Conservation (phyloP, 371 early-diverging fungal species). For the Mucor plumbeus region DNA sequence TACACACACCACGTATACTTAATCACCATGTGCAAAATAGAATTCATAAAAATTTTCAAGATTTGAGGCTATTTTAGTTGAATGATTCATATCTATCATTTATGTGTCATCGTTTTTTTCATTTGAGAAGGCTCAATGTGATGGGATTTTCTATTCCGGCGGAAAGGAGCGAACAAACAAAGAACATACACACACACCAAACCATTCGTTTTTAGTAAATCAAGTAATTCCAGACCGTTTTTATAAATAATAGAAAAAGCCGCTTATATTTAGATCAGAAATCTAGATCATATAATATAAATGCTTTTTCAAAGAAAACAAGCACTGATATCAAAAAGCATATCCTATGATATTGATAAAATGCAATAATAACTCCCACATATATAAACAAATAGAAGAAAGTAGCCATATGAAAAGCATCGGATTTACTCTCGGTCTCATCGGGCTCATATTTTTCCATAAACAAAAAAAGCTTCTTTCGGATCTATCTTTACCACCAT, state of each 20-base stretch:
- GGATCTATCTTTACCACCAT: conserved; percentile 22
- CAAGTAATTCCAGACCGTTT: conserved; percentile 7
- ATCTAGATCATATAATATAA: neutral
- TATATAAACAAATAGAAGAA: conserved; percentile 8
- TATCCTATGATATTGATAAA: neutral
- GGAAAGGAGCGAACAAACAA: neutral
- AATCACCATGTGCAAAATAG: neutral
- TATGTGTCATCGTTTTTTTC: conserved; percentile 1
- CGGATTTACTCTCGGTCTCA: conserved; percentile 29
- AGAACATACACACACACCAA: neutral
- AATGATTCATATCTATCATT: conserved; percentile 9
- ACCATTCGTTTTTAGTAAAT: neutral
- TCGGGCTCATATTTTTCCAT: conserved; percentile 25
- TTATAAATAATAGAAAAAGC: neutral
- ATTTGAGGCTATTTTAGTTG: conserved; percentile 4
- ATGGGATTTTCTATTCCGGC: neutral
- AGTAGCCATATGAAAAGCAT: neutral
- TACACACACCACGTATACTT: neutral
- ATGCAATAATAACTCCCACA: neutral
- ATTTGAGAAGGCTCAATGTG: neutral
- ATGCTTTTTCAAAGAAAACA: neutral
- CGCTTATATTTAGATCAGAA: neutral
- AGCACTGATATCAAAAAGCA: too few species aligned
- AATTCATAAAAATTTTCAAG: neutral
- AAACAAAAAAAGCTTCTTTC: conserved; percentile 3